phyloP scores from a whole-genome alignment of 2,329 filamentous ascomycete genomes.

The Talaromyces sp. region DNA sequence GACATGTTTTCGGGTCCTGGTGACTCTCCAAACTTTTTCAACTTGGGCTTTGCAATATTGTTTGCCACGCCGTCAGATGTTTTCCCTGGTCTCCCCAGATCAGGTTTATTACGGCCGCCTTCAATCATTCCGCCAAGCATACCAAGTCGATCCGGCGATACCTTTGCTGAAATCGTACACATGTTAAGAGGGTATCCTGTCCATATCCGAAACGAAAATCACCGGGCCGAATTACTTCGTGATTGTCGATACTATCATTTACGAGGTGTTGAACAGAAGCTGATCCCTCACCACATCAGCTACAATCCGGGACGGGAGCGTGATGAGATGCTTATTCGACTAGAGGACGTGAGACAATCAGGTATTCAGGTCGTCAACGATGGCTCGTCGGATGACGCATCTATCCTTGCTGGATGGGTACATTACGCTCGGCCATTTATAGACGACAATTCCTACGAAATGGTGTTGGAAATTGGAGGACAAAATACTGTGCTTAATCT shows the following conservation, averaged over 20 bases:
- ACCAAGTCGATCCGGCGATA: conserved; percentile 73
- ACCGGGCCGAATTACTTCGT: conserved; percentile 70
- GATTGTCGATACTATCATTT: conserved; percentile 93
- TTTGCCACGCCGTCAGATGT: conserved; percentile 74
- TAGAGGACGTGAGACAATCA: conserved; percentile 85
- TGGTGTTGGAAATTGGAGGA: conserved; percentile 73
- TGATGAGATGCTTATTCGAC: conserved; percentile 70
- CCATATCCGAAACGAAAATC: conserved; percentile 67
- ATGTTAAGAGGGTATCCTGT: conserved; percentile 79
- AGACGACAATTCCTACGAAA: conserved; percentile 67
- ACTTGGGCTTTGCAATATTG: conserved; percentile 81
- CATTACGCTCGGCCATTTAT: conserved; percentile 80
- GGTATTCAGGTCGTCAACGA: conserved; percentile 65
- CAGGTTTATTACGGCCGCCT: conserved; percentile 75
- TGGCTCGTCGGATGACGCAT: conserved; percentile 18
- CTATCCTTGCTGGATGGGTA: conserved; percentile 51
- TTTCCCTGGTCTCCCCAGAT: conserved; percentile 78
- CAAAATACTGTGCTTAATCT: conserved; percentile 59
- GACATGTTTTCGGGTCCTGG: conserved; percentile 80
- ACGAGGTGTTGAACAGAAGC: conserved; percentile 80
- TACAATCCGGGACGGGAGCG: conserved; percentile 66
- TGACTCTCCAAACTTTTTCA: conserved; percentile 94
- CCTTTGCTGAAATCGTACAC: conserved; percentile 76
- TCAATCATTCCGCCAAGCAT: conserved; percentile 79
- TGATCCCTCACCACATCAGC: conserved; percentile 71